Base-by-base conservation (phyloP, 169 alveolate species). In the Plasmodium chabaudi region DNA sequence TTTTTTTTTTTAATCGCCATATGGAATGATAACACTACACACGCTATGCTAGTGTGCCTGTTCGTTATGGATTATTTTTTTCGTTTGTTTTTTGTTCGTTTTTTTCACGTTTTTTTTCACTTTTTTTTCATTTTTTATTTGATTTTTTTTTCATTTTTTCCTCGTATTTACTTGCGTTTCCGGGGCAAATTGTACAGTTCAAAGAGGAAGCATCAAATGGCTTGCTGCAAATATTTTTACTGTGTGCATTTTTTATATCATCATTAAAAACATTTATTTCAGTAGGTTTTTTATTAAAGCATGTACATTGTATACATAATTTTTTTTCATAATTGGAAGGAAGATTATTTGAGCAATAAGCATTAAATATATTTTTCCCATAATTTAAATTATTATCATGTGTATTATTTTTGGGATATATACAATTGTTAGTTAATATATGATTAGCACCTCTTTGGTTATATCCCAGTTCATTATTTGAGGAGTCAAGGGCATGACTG, bases 291-390 rank as follows among this genome's bases (percentile, higher is more conserved):
- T 47, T 12, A 5, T 57, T 46, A 34, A 34, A 77, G 47, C 77
- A 77, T 9, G 77, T 39, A 64, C 88, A 77, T 56, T 77, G 74
- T 15, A 77, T 9, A 64, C 88, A 77, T 57, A 46, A 47, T 17
- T 51, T 64, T 15, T 68, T 49, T 15, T 64, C 53, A 64, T 63
- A 49, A 77, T 12, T 77, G 21, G 63, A 17, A 9, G n/a, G 27
- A 19, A 77, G 9, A 53, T 65, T 44, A 49, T 63, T 64, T 15
- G 68, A 63, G 6, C 70, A 15, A 64, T 39, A 77, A 25, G 34
- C 59, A 25, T 68, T 69, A 25, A 21, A 53, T 63, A 64, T 15
- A 7, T 42, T 57, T 2, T 68, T 56, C 42, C 77, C 9, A 56
- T 4, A 15, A 42, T 64, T 77, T 63, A 77, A 64, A 47, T 64